These are phyloP conservation scores for Aspergillus sp. DNA, from an alignment of 2,329 filamentous ascomycete genomes.

Conservation along the genomic window DNA sequence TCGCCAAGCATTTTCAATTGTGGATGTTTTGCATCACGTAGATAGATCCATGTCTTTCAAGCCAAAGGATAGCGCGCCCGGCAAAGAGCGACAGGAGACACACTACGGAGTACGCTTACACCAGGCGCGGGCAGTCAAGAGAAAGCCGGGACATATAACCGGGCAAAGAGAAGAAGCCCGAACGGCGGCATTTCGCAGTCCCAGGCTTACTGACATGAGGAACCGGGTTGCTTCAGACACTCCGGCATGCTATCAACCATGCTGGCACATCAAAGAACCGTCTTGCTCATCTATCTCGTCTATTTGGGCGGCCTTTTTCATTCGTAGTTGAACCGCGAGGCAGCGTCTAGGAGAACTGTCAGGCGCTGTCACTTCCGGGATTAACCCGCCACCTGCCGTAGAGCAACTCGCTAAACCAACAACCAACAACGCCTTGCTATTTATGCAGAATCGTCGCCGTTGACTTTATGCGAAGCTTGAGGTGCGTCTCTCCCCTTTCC, in stretches of 20 bases:
- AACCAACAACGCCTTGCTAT: not conserved
- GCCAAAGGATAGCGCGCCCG: slow-evolving; percentile 7
- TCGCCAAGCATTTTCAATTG: not conserved
- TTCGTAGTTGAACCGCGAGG: not conserved
- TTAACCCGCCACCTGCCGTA: not conserved
- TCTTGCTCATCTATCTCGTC: not conserved
- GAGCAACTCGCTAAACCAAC: too few species aligned
- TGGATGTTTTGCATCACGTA: slow-evolving; percentile 25
- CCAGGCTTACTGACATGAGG: too few species aligned
- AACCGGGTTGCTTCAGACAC: too few species aligned
- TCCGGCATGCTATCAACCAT: not conserved
- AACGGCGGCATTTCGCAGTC: too few species aligned
- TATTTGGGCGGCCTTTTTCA: not conserved
- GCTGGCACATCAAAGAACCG: not conserved
- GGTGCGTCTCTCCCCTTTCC: not conserved
- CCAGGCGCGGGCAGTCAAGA: not conserved
- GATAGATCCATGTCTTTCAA: slow-evolving; percentile 24
- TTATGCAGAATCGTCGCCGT: not conserved
- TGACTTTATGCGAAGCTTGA: not conserved
- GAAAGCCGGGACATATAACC: not conserved
- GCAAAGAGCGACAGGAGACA: not conserved
- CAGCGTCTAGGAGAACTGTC: not conserved
- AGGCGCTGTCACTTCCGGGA: not conserved
- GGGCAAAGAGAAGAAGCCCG: not conserved
- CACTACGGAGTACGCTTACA: not conserved